Evolutionary conservation across 108 stramenopile species (phyloP).

Genomic region (Fragilariopsis cylindrus): DNA sequence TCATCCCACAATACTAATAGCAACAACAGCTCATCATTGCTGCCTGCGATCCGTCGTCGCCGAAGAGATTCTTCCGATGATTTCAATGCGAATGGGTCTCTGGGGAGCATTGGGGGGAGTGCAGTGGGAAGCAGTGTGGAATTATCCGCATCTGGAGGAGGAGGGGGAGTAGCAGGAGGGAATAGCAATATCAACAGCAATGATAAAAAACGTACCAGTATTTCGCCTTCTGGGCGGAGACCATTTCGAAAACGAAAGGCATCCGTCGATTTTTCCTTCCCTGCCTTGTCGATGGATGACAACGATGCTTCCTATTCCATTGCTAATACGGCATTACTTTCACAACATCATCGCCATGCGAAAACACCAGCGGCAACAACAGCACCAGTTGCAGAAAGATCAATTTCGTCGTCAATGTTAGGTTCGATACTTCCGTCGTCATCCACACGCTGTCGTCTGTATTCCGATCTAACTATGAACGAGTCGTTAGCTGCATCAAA

Average conservation of each 20-base stretch:
- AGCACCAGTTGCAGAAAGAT: background rate
- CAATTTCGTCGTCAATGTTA: constrained; percentile 4
- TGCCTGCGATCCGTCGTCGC: constrained; percentile 4
- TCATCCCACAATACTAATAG: background rate
- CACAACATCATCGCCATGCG: constrained; percentile 3
- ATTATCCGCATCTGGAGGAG: background rate
- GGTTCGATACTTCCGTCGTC: background rate
- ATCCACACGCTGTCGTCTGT: constrained; percentile 3
- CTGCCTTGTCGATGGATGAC: constrained; percentile 23
- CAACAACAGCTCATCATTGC: constrained; percentile 13
- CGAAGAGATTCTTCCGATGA: constrained; percentile 31
- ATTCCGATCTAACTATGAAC: constrained; percentile 17
- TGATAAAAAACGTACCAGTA: background rate
- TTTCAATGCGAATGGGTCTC: constrained; percentile 16
- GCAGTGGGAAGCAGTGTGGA: constrained; percentile 20
- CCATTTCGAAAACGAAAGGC: constrained; percentile 42
- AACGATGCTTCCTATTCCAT: constrained; percentile 7
- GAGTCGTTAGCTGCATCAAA: constrained; percentile 6
- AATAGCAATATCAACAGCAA: constrained; percentile 19
- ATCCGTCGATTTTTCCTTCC: constrained; percentile 34
- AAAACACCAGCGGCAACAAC: constrained; percentile 3
- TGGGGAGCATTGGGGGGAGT: constrained; percentile 33
- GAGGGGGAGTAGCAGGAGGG: background rate
- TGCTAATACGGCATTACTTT: background rate
- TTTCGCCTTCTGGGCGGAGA: constrained; percentile 17